Evolutionary conservation across 1,284 basidiomycete genomes (phyloP).

Genomic region (Cryptococcus sp.): DNA sequence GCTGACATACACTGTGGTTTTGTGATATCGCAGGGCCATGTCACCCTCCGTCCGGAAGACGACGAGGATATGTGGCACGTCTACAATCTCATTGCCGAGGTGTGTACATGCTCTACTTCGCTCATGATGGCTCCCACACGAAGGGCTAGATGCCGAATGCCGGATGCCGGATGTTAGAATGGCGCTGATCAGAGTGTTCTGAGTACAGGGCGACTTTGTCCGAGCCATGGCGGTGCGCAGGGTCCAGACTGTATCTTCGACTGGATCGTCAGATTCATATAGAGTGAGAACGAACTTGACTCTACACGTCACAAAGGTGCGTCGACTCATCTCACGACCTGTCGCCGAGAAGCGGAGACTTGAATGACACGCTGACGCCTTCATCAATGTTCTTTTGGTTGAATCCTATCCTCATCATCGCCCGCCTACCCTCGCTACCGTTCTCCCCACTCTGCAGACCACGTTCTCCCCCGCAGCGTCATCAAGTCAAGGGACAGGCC

Average conservation of each 20-base stretch:
- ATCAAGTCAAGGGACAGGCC: conserved; percentile 53
- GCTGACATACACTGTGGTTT: neutral
- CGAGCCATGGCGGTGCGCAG: conserved; percentile 85
- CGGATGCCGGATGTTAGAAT: neutral
- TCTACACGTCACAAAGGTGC: conserved; percentile 67
- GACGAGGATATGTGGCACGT: conserved; percentile 99
- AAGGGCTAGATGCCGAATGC: neutral
- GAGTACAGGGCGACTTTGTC: conserved; percentile 73
- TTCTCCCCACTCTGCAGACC: conserved; percentile 27
- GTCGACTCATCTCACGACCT: conserved; percentile 17
- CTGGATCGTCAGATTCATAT: conserved; percentile 90
- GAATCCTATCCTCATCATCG: neutral
- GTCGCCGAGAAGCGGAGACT: too few species aligned
- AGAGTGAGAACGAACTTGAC: conserved; percentile 85
- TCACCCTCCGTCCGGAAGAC: conserved; percentile 86
- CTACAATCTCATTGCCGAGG: conserved; percentile 91
- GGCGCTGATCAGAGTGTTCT: conserved; percentile 5
- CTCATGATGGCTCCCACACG: too few species aligned
- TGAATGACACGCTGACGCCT: too few species aligned
- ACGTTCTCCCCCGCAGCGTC: conserved; percentile 69
- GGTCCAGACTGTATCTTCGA: conserved; percentile 72
- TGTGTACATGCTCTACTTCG: conserved; percentile 36
- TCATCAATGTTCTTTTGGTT: neutral
- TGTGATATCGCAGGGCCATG: conserved; percentile 67
- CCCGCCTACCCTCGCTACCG: neutral